Base-by-base conservation (phyloP, 176 grass and related monocot genomes). In the Paspalum notatum region DNA sequence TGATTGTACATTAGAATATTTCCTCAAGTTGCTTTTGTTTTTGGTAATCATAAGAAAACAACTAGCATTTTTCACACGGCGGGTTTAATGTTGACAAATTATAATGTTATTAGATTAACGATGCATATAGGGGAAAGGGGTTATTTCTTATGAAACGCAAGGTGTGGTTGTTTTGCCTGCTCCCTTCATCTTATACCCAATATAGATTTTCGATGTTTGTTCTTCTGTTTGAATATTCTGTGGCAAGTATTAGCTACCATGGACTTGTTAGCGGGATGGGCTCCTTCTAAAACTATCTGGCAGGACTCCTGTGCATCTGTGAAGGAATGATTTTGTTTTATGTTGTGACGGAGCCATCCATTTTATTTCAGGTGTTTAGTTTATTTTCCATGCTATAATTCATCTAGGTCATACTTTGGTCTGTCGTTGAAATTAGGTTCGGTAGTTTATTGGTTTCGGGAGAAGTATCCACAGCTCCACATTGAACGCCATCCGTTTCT, bases 71-170 rank as follows among this genome's bases (percentile, higher is more conserved):
- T 73, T 57, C 13, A 43, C 8, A 55, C 22, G 38, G 41, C 52
- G 20, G 62, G 78, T 40, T 66, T 64, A 40, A 53, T 47, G 20
- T 71, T 0, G 38, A 47, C 26, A 67, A 40, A 42, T 10, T 48
- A 49, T 43, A 80, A 49, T 56, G 13, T 26, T 41, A 80, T 26
- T 41, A 80, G 26, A 80, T 48, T 11, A 81, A 51, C 17, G 9
- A 15, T 60, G 26, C 46, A 61, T 27, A 49, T 15, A 45, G 20
- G 11, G 39, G 32, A 45, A 25, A 56, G 26, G 62, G 66, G 45
- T 27, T 39, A 48, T 42, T 74, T 80, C 27, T 56, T 56, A 41
- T 66, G 38, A 25, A 85, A 68, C 3, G 21, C 27, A 53, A 37
- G 16, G 16, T 18, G 5, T 21, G 15, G 26, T 16, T 32, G 52